Evolutionary conservation across 768 basidiomycete species (phyloP).

Genomic region (Rhodotorula toruloides): DNA sequence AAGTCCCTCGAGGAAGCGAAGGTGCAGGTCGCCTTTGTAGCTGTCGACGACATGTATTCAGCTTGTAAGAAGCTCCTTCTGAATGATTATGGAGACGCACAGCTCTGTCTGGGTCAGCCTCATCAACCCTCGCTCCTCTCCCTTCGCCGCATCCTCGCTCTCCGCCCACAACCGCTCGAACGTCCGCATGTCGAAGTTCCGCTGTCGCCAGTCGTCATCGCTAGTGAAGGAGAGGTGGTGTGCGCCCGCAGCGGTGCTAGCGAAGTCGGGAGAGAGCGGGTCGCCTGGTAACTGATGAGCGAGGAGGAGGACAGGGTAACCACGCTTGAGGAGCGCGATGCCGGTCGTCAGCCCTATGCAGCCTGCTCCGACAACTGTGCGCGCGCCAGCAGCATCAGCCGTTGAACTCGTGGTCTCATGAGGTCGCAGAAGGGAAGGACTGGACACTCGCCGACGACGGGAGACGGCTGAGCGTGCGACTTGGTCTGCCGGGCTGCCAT

Average conservation of each 20-base stretch:
- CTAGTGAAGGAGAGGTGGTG: slow-evolving; percentile 48
- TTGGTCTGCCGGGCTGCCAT: no score
- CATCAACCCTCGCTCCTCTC: slow-evolving; percentile 42
- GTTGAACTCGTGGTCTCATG: no score
- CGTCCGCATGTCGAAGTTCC: slow-evolving; percentile 43
- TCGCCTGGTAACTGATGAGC: slow-evolving; percentile 46
- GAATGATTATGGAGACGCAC: slow-evolving; percentile 38
- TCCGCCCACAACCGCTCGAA: slow-evolving; percentile 45
- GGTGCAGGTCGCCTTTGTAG: slow-evolving; percentile 40
- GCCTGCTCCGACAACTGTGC: slow-evolving; percentile 46
- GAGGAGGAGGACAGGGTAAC: slow-evolving; percentile 42
- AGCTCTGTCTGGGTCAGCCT: slow-evolving; percentile 46
- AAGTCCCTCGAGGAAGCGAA: slow-evolving; percentile 45
- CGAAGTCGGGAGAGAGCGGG: slow-evolving; percentile 41
- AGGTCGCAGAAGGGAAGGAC: no score
- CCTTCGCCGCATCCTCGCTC: slow-evolving; percentile 32
- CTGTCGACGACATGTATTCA: not conserved
- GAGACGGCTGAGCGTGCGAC: no score
- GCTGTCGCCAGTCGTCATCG: slow-evolving; percentile 44
- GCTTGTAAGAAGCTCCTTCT: no score
- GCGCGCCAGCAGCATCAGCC: no score
- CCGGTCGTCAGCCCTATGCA: slow-evolving; percentile 48
- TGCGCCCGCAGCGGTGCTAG: slow-evolving; percentile 45
- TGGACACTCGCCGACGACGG: no score
- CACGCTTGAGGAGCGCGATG: slow-evolving; percentile 43